Evolutionary conservation across 768 basidiomycete genomes (phyloP).

Genomic region (Trametes cingulata): DNA sequence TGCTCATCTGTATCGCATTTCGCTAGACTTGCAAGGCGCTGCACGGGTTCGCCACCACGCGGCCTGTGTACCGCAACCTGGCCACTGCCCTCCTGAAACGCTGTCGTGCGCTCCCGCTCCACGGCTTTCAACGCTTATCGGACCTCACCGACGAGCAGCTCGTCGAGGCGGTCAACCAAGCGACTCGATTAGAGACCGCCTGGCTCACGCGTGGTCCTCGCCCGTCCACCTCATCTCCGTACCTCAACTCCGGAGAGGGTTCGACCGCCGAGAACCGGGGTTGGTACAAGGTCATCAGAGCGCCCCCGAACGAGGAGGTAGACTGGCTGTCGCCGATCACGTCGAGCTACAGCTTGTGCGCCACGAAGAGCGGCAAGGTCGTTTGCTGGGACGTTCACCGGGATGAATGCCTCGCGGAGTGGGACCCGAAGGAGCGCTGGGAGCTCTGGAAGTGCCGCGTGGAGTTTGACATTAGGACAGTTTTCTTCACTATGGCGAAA

Average conservation of each 20-base stretch:
- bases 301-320: constrained; percentile 67
- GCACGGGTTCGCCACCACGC: constrained; percentile 59
- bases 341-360: constrained; percentile 73
- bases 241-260: constrained; percentile 22
- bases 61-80: constrained; percentile 67
- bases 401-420: constrained; percentile 63
- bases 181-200: constrained; percentile 57
- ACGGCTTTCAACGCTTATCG: constrained; percentile 66
- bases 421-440: constrained; percentile 64
- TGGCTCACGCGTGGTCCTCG: constrained; percentile 62
- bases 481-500: constrained; percentile 78
- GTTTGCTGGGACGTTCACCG: constrained; percentile 75
- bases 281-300: constrained; percentile 72
- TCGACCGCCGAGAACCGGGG: constrained; percentile 4
- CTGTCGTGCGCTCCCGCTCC: constrained; percentile 67
- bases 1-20: neutral
- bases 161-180: constrained; percentile 62
- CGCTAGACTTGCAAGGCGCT: constrained; percentile 56
- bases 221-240: constrained; percentile 42
- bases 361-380: constrained; percentile 73
- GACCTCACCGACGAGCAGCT: constrained; percentile 66
- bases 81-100: constrained; percentile 61
- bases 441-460: constrained; percentile 80
- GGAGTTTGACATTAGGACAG: constrained; percentile 69
- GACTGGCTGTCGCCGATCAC: constrained; percentile 81